Evolutionary conservation across 352 stramenopile species (phyloP).

Genomic region (Phytophthora rubi): DNA sequence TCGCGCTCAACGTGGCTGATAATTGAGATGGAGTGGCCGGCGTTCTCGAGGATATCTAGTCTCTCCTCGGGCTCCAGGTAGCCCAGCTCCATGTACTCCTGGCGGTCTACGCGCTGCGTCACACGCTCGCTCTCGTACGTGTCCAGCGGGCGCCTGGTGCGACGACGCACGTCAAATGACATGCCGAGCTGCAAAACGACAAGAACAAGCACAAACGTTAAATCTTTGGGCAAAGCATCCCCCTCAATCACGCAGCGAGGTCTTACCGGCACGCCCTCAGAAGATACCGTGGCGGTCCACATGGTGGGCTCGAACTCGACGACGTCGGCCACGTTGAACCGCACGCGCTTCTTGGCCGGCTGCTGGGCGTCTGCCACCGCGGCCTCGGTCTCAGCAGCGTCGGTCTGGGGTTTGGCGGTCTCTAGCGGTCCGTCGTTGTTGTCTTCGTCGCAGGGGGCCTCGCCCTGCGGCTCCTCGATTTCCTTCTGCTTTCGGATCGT

Average conservation of each 20-base stretch:
- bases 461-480: conserved; percentile 28
- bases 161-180: conserved; percentile 70
- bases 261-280: conserved; percentile 75
- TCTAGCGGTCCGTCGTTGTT: conserved; percentile 7
- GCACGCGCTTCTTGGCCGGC: conserved; percentile 47
- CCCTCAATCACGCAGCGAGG: not conserved
- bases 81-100: conserved; percentile 86
- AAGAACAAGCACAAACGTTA: conserved; percentile 1
- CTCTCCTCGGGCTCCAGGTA: conserved; percentile 84
- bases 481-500: conserved; percentile 32
- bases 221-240: not conserved
- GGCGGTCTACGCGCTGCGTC: conserved; percentile 55
- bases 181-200: conserved; percentile 53
- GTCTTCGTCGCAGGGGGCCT: conserved; percentile 36
- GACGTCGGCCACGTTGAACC: conserved; percentile 69
- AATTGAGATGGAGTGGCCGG: conserved; percentile 65
- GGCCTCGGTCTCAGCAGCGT: not conserved
- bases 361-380: conserved; percentile 10
- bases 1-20: conserved; percentile 76
- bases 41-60: conserved; percentile 75
- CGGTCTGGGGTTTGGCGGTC: conserved; percentile 4
- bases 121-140: conserved; percentile 71
- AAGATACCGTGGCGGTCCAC: conserved; percentile 82
- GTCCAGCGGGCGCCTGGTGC: conserved; percentile 65
- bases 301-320: conserved; percentile 86